Conservation (phyloP, 345 rosid genomes). For the Adansonia digitata region DNA sequence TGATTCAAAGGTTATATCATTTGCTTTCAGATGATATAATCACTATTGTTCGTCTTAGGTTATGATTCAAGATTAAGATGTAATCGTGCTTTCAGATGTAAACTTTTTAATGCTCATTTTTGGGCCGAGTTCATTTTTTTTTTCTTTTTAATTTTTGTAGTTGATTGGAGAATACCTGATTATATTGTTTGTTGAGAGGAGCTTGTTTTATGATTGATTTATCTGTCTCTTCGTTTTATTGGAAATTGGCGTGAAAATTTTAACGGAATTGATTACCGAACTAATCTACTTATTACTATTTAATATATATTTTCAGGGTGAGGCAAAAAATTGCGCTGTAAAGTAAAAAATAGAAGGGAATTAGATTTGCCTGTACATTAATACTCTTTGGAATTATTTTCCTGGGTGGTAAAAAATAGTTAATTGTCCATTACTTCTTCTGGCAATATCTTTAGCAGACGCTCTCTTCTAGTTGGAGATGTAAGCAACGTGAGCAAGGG, state of each 20-base stretch:
- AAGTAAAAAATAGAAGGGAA: too few species aligned
- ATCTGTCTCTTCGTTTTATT: not conserved
- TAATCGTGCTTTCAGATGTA: conserved; percentile 33
- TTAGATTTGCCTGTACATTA: too few species aligned
- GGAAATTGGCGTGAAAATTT: not conserved
- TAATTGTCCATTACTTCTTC: too few species aligned
- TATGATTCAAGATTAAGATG: conserved; percentile 23
- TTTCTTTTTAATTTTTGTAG: not conserved
- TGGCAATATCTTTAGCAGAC: too few species aligned
- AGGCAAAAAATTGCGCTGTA: too few species aligned
- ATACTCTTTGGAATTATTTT: too few species aligned
- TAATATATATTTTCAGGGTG: not conserved
- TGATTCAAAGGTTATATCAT: not conserved
- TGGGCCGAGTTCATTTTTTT: conserved; percentile 8
- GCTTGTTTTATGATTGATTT: conserved; percentile 7
- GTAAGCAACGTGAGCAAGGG: not conserved
- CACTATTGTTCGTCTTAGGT: conserved; percentile 11
- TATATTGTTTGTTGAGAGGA: conserved; percentile 13
- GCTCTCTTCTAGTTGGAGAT: too few species aligned
- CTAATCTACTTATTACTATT: not conserved
- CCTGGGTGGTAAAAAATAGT: too few species aligned
- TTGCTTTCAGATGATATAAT: too few species aligned
- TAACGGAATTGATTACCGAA: not conserved
- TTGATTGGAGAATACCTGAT: conserved; percentile 10
- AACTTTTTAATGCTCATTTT: conserved; percentile 30